Base-by-base conservation (phyloP, 2,329 filamentous ascomycete genomes). In the Colletotrichum spaethianum region DNA sequence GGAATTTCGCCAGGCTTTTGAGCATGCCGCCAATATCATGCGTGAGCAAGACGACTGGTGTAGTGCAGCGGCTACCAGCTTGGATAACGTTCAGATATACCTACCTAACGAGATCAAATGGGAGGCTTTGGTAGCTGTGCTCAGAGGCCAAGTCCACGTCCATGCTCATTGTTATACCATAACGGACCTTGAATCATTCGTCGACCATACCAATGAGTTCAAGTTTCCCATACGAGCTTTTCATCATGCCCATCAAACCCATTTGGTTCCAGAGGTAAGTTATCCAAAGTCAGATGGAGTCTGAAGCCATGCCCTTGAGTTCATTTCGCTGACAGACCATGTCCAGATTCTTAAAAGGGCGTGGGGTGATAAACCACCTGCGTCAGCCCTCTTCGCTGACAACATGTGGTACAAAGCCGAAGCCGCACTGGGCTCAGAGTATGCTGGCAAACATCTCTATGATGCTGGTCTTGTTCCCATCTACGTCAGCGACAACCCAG, bases 391-490 rank as follows among this genome's bases (percentile, higher is more conserved):
- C 11, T 93, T 93, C 76, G 91, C 92, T 5, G 91, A 93, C 76
- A 92, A 91, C 77, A 93, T 93, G 89, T 92, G 89, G 79, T 93
- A 93, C 85, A 93, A 93, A 80, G 85, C 88, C 2, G 92, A 93
- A 80, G 83, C 91, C 0, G 92, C 91, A 73, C 83, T 88, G 6
- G 91, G 87, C 1, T 92, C 90, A 7, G 90, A 93, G 78, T 88
- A 88, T 72, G 91, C 91, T 1, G 91, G 91, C 28, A 93, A 92
- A 77, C 85, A 90, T 4, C 84, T 93, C 0, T 90, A 90, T 74
- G 91, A 93, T 23, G 86, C 88, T 67, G 91, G 89, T 26, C 83
- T 93, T 36, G 92, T 90, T 0, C 86, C 90, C 2, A 87, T 92
- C 38, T 93, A 92, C 75, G 91, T 93, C 14, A 91, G 88, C 72